A percentile compares a stretch with the other conserved stretches of the same genome.
Evolutionary conservation across 192 early-diverging fungal species (phyloP).

Genomic region (Umbelopsis ramanniana): DNA sequence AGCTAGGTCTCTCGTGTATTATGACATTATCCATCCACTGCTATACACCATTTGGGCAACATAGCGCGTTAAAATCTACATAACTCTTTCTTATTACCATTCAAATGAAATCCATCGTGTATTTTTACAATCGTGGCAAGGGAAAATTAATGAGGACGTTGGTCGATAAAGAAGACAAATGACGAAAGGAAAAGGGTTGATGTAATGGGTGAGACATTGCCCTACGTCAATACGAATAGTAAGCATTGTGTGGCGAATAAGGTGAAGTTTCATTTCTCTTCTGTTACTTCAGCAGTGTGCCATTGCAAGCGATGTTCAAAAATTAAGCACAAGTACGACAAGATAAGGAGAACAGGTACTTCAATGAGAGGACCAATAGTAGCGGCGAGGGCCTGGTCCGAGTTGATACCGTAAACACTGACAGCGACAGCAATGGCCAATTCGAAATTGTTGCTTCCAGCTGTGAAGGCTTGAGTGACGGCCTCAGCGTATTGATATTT

Average conservation of each 20-base stretch:
- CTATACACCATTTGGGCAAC: too few species aligned
- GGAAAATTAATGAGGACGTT: too few species aligned
- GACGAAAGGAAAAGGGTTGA: background rate
- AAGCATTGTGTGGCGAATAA: background rate
- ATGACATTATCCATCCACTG: background rate
- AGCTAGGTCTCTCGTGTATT: background rate
- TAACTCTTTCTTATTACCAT: too few species aligned
- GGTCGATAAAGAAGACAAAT: too few species aligned
- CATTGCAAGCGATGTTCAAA: background rate
- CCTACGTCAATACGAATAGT: background rate
- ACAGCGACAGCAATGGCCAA: constrained; percentile 74
- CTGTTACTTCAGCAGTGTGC: background rate
- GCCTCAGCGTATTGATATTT: constrained; percentile 49
- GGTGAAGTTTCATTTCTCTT: background rate
- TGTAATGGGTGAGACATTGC: background rate
- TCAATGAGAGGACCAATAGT: constrained; percentile 73
- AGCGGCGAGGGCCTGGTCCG: constrained; percentile 62
- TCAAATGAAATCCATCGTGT: background rate
- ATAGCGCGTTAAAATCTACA: too few species aligned
- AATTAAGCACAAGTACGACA: background rate
- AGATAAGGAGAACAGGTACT: constrained; percentile 51
- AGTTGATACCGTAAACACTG: constrained; percentile 66
- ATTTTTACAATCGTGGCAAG: background rate
- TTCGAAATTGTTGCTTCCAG: constrained; percentile 74
- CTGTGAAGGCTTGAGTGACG: constrained; percentile 67